Evolutionary conservation across 2,329 filamentous ascomycete species (phyloP), one percentile per base, ranked within the genome.

Genomic region (Akanthomyces uredinophilus): DNA sequence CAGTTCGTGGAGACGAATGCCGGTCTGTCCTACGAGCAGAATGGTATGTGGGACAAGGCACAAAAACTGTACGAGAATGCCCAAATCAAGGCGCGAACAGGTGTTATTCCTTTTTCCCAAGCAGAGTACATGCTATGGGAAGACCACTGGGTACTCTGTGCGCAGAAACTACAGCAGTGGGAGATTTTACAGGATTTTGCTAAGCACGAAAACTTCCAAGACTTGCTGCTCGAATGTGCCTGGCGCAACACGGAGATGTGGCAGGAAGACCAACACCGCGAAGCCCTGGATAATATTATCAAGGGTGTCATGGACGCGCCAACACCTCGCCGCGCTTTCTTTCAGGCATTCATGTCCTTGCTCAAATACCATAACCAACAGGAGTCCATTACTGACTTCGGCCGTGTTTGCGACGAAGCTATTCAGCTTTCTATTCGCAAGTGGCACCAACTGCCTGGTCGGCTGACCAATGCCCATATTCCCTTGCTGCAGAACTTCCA

Each of bases 121-220:
- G 92, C 89, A 37, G 95, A 99, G 75, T 99, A 99, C 76, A 97
- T 96, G 85, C 84, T 99, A 1, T 99, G 95, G 95, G 95, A 99
- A 76, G 95, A 99, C 71, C 96, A 99, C 69, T 99, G 95, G 95
- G 88, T 99, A 47, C 83, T 97, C 55, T 99, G 95, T 73, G 95
- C 94, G 0, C 92, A 98, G 77, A 99, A 99, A 77, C 82, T 99
- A 51, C 96, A 99, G 74, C 96, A 99, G 72, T 99, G 95, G 95
- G 95, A 99, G 69, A 94, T 99, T 62, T 77, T 99, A 39, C 92
- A 92, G 65, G 96, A 99, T 69, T 98, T 98, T 71, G 93, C 95
- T 4, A 99, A 99, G 76, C 95, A 99, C 70, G 96, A 99, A 73
- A 99, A 99, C 71, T 90, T 97, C 76, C 96, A 97, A 71, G 95